Percentiles rank a stretch among this genome's conserved stretches.
These are phyloP conservation scores for Aspergillus olivimuriae DNA, from an alignment of 495 filamentous ascomycete species.

Conservation along the genomic window DNA sequence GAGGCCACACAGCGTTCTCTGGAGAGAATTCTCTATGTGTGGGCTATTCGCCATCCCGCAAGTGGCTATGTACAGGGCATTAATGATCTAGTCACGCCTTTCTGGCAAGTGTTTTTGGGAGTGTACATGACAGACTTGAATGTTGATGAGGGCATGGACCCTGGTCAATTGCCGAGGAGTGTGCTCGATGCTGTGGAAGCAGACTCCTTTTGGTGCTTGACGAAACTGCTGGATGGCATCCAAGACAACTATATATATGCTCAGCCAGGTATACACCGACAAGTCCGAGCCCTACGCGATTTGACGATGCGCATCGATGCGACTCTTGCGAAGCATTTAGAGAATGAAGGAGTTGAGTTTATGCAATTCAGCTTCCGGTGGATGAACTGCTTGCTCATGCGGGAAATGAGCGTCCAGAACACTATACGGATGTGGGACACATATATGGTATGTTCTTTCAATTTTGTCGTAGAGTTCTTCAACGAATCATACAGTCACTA, in stretches of 20 bases:
- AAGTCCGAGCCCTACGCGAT: conserved; percentile 82
- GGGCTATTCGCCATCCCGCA: conserved; percentile 95
- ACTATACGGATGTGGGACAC: conserved; percentile 99
- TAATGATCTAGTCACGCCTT: conserved; percentile 95
- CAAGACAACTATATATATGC: conserved; percentile 99
- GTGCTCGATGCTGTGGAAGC: conserved; percentile 97
- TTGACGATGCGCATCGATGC: conserved; percentile 85
- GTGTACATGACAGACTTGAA: conserved; percentile 90
- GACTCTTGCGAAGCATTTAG: conserved; percentile 77
- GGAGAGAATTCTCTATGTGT: conserved; percentile 92
- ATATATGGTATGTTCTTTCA: conserved; percentile 67
- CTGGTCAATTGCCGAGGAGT: conserved; percentile 80
- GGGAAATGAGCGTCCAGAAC: conserved; percentile 91
- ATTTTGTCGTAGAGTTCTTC: no score
- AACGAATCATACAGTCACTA: conserved; percentile 9
- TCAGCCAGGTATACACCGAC: conserved; percentile 91
- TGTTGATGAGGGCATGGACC: conserved; percentile 91
- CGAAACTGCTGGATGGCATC: conserved; percentile 92
- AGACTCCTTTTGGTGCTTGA: conserved; percentile 97
- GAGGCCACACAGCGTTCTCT: conserved; percentile 92
- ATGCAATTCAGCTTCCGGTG: conserved; percentile 99
- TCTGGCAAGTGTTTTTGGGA: conserved; percentile 95
- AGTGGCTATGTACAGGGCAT: conserved; percentile 98
- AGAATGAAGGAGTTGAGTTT: conserved; percentile 88
- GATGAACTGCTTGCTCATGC: conserved; percentile 99